Evolutionary conservation across 805 yeast genomes (phyloP), one percentile per base, ranked within the genome.

Genomic region (Saccharomyces mikatae): DNA sequence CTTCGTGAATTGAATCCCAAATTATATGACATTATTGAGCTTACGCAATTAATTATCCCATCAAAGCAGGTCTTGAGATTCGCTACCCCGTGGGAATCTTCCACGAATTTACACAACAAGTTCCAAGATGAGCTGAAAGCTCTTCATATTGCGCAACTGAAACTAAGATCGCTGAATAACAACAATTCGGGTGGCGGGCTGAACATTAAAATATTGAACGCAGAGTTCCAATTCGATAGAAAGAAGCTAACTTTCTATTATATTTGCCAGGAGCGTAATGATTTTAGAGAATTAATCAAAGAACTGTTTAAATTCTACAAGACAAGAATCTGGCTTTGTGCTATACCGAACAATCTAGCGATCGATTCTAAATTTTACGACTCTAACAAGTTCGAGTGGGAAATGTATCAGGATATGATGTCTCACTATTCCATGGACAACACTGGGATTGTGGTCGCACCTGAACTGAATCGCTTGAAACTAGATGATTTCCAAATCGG

Each of bases 291-390:
- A 51, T 74, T 86, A 63, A 86, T 86, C 54, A 82, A 86, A 56
- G 91, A 86, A 62, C 71, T 86, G 31, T 86, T 85, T 74, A 82
- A 84, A 64, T 82, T 84, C 57, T 86, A 85, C 74, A 86, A 86
- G 70, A 86, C 91, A 0, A 75, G 92, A 62, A 86, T 86, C 59
- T 87, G 95, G 95, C 72, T 87, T 70, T 85, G 92, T 75, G 92
- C 94, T 0, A 87, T 86, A 30, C 73, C 69, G 27, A 69, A 69
- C 54, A 68, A 69, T 54, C 47, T 69, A 46, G 62, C 59, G 1
- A 66, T 69, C 41, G 71, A 68, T 54, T 47, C 57, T 27, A 62
- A 66, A 53, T 68, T 66, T 48, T 68, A 63, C 48, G 63, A 62
- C 8, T 36, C 44, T 8, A 36, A 36, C 44, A 36, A 36, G 44